phyloP scores from a whole-genome alignment of 805 yeast species.

The Cyberlindnera euphorbiiphila region DNA sequence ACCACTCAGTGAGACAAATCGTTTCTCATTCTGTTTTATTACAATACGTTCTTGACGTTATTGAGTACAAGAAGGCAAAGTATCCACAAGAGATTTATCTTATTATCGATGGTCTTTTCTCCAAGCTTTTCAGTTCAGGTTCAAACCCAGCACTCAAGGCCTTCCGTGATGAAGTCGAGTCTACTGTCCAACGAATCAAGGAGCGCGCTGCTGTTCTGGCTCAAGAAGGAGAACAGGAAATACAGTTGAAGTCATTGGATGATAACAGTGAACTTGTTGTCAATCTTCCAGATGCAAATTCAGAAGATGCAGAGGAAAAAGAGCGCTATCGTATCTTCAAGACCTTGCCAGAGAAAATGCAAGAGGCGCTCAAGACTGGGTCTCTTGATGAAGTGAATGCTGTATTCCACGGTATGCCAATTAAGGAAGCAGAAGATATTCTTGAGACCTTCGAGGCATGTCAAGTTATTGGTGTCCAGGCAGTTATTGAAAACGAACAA shows the following conservation, averaged over 20 bases:
- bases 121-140: constrained; percentile 42
- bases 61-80: constrained; percentile 33
- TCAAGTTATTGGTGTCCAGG: constrained; percentile 81
- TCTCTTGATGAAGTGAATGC: constrained; percentile 76
- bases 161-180: constrained; percentile 67
- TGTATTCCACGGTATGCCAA: constrained; percentile 67
- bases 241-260: constrained; percentile 85
- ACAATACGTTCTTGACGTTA: constrained; percentile 57
- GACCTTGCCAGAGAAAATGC: constrained; percentile 58
- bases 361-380: constrained; percentile 67
- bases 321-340: constrained; percentile 51
- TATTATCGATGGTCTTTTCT: constrained; percentile 64
- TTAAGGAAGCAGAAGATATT: constrained; percentile 76
- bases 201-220: constrained; percentile 65
- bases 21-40: constrained; percentile 76
- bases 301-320: constrained; percentile 40
- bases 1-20: constrained; percentile 52
- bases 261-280: constrained; percentile 75
- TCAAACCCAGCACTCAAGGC: constrained; percentile 63
- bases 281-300: constrained; percentile 55
- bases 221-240: constrained; percentile 49
- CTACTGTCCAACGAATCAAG: constrained; percentile 72
- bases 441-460: constrained; percentile 74
- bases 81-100: constrained; percentile 33
- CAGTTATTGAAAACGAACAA: constrained; percentile 64